Evolutionary conservation across 2,329 filamentous ascomycete species (phyloP).

Genomic region (Cadophora sp.): DNA sequence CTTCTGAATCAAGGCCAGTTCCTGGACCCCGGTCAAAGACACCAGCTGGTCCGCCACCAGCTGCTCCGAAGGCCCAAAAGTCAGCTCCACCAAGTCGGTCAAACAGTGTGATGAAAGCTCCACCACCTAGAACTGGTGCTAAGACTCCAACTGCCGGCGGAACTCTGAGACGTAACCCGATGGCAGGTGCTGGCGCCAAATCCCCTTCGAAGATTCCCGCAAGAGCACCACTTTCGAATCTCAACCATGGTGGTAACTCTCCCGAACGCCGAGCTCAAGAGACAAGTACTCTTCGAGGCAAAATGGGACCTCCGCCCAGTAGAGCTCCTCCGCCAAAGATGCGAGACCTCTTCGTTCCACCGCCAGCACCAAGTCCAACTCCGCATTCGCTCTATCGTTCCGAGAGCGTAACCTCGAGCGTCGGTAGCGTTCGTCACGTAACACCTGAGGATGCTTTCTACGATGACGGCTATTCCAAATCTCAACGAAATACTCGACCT

Average conservation of each 20-base stretch:
- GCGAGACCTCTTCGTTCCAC: constrained; percentile 75
- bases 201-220: constrained; percentile 75
- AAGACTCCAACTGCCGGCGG: constrained; percentile 62
- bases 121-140: constrained; percentile 40
- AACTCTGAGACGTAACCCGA: constrained; percentile 43
- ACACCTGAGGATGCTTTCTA: constrained; percentile 88
- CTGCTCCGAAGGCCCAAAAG: constrained; percentile 44
- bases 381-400: constrained; percentile 60
- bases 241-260: constrained; percentile 78
- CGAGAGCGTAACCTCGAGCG: constrained; percentile 54
- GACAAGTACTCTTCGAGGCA: constrained; percentile 44
- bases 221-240: constrained; percentile 71
- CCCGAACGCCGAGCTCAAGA: constrained; percentile 67
- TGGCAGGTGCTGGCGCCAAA: constrained; percentile 40
- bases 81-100: constrained; percentile 39
- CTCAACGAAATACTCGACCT: constrained; percentile 41
- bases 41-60: constrained; percentile 66
- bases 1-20: constrained; percentile 61
- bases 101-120: constrained; percentile 40
- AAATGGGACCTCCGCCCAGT: constrained; percentile 59
- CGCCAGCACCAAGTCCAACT: constrained; percentile 56
- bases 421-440: constrained; percentile 62
- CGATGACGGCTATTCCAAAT: constrained; percentile 56
- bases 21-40: constrained; percentile 77
- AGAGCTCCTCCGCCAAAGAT: constrained; percentile 88